phyloP scores from a whole-genome alignment of 495 filamentous ascomycete species.

The Glutinoglossum americanum region DNA sequence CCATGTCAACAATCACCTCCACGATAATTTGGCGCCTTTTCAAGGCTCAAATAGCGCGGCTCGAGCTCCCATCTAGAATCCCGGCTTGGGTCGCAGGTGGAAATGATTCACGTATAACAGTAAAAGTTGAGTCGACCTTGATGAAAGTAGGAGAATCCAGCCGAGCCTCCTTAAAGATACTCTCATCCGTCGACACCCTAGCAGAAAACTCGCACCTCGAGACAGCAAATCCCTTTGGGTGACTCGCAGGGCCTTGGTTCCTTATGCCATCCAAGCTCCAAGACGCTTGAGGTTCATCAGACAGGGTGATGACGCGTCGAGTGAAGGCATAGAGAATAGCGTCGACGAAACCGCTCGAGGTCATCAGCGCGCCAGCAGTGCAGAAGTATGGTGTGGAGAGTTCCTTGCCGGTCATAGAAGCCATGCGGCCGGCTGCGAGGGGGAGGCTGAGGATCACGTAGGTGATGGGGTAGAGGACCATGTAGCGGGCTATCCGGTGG shows the following conservation, averaged over 20 bases:
- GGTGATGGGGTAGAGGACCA: conserved; percentile 58
- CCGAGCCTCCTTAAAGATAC: neutral
- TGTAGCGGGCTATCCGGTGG: conserved; percentile 30
- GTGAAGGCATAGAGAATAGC: conserved; percentile 51
- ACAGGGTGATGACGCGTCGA: conserved; percentile 24
- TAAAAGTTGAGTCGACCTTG: neutral
- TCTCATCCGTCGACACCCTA: neutral
- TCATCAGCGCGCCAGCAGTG: conserved; percentile 48
- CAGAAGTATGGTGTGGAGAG: conserved; percentile 40
- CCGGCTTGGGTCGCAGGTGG: neutral
- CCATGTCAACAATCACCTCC: too few species aligned
- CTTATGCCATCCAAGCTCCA: conserved; percentile 4
- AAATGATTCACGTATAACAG: neutral
- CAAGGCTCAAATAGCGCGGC: too few species aligned
- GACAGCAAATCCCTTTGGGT: neutral
- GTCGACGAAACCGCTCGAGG: conserved; percentile 53
- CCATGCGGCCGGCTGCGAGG: conserved; percentile 46
- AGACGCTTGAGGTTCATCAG: conserved; percentile 21
- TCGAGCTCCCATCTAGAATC: too few species aligned
- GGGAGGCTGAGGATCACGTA: conserved; percentile 53
- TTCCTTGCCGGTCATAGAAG: conserved; percentile 31
- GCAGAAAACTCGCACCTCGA: neutral
- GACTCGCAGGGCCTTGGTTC: neutral
- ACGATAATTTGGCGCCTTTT: too few species aligned
- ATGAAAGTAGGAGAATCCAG: neutral